A percentile compares a stretch with the other conserved stretches of the same genome.
Evolutionary conservation across 139 green algal species (phyloP).

Genomic region (Chlorella ohadii): DNA sequence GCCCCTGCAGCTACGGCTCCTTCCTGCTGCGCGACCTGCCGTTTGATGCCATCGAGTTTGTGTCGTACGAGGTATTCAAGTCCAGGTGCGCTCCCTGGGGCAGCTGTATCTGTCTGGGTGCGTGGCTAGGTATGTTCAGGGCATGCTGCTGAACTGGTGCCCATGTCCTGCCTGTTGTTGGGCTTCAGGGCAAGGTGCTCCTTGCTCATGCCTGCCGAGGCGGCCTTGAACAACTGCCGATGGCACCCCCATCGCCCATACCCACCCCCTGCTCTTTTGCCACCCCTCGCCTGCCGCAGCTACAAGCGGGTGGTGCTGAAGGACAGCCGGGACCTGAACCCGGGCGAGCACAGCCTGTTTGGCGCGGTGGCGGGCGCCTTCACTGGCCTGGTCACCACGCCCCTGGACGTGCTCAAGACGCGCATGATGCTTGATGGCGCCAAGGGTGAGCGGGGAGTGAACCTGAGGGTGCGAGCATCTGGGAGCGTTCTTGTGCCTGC

Average conservation of each 20-base stretch:
- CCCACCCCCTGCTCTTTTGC: no score
- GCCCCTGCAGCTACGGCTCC: slow-evolving; percentile 81
- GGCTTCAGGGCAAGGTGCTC: no score
- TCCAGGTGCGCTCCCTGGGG: background rate
- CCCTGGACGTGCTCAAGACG: slow-evolving; percentile 95
- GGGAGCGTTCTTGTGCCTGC: no score
- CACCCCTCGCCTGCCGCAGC: no score
- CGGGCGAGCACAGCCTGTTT: slow-evolving; percentile 70
- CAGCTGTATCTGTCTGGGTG: no score
- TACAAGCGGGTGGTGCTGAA: slow-evolving; percentile 40
- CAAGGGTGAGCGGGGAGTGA: background rate
- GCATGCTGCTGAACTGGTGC: no score
- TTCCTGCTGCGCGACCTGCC: slow-evolving; percentile 98
- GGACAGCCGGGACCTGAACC: slow-evolving; percentile 66
- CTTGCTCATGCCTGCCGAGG: no score
- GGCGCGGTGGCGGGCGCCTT: slow-evolving; percentile 84
- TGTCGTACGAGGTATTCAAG: slow-evolving; percentile 88
- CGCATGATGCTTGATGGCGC: slow-evolving; percentile 89
- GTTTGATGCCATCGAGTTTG: slow-evolving; percentile 99
- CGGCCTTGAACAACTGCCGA: no score
- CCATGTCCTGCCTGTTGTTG: no score
- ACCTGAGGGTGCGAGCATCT: no score
- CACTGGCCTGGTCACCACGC: slow-evolving; percentile 90
- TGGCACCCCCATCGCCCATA: no score
- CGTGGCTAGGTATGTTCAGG: no score